phyloP scores from a whole-genome alignment of 371 early-diverging fungal genomes.

The Lichtheimia ramosa region DNA sequence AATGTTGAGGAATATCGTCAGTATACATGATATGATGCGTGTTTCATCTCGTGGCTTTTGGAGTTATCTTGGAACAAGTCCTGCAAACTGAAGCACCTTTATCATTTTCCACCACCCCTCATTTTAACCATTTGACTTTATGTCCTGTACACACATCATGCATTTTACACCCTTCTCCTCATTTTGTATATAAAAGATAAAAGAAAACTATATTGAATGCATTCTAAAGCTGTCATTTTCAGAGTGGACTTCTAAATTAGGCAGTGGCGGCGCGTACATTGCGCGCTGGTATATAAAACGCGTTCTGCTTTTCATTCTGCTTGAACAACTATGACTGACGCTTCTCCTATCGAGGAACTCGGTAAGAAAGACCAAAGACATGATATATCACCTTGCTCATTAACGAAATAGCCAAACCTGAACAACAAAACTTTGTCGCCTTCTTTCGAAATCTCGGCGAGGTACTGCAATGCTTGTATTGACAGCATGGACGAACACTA shows the following conservation, averaged over 20 bases:
- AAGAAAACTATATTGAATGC: too few species aligned
- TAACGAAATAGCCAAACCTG: conserved; percentile 7
- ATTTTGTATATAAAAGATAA: too few species aligned
- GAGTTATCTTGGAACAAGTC: conserved; percentile 51
- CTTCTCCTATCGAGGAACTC: background rate
- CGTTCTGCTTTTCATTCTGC: too few species aligned
- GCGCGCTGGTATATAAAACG: too few species aligned
- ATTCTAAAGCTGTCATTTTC: too few species aligned
- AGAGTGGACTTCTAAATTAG: too few species aligned
- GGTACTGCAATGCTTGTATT: conserved; percentile 1
- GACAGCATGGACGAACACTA: background rate
- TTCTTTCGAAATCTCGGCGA: conserved; percentile 11
- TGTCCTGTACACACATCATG: too few species aligned
- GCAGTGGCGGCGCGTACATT: too few species aligned
- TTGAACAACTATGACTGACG: background rate
- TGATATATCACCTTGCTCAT: background rate
- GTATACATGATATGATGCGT: conserved; percentile 77
- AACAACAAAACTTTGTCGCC: conserved; percentile 13
- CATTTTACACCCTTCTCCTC: too few species aligned
- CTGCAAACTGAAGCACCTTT: background rate
- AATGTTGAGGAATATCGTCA: conserved; percentile 69
- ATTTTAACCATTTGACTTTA: too few species aligned
- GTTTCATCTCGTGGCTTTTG: conserved; percentile 79
- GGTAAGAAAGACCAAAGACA: background rate
- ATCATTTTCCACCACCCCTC: too few species aligned